Evolutionary conservation across 306 rosid genomes (phyloP), one percentile per base, ranked within the genome.

Genomic region (Castanea sativa): DNA sequence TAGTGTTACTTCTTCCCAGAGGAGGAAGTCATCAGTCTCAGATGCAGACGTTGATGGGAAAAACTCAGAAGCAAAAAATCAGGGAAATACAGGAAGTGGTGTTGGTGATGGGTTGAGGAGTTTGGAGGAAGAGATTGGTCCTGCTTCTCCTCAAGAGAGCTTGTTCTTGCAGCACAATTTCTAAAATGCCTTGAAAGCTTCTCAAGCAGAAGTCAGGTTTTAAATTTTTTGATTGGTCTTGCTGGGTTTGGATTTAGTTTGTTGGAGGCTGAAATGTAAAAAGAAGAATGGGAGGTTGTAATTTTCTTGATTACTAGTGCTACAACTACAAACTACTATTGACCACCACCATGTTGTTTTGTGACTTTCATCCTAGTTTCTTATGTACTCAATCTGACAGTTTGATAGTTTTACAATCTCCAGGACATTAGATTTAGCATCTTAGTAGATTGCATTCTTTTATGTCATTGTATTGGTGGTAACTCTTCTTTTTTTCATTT

Each of bases 51-150:
- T 88, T 57, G 99, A 92, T 12, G 97, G 90, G 55, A 91, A 90
- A 82, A 88, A 82, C 79, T 69, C 38, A 2, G 97, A 94, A 73
- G 88, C 73, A 3, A 92, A 83, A 85, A 91, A 88, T 78, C 52
- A 79, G 11, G 89, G 92, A 21, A 88, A 85, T 73, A 84, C 83
- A 21, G 87, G 86, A 8, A 80, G 74, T 68, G 86, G 77, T 68
- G 86, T 69, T 51, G 92, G 90, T 77, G 99, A 92, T 55, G 97
- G 91, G 74, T 87, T 94, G 86, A 90, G 89, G 86, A 94, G 97
- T 77, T 90, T 94, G 84, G 97, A 92, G 79, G 99, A 95, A 87
- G 99, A 95, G 87, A 95, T 91, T 85, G 93, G 94, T 23, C 98
- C 98, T 19, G 99, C 99, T 84, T 95, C 99, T 64, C 99, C 99